Evolutionary conservation across 352 stramenopile species (phyloP), one percentile per base, ranked within the genome.

Genomic region (Nothophytophthora sp.): DNA sequence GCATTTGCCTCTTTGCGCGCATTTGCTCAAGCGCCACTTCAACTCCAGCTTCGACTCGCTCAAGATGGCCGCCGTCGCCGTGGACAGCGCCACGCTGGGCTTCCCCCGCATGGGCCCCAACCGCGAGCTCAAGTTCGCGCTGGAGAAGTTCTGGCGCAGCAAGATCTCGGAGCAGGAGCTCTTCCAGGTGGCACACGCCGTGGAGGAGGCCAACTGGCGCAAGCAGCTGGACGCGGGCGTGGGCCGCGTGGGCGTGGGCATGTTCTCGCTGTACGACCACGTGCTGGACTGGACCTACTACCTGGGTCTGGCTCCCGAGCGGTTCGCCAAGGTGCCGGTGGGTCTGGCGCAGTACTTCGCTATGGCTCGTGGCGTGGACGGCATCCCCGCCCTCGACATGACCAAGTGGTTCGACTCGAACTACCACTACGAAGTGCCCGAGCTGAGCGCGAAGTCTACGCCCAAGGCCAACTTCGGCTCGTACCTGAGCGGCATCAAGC

Each of bases 361-460:
- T 41, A 97, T 97, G 88, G 86, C 88, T 4, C 82, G 89, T 39
- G 90, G 90, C 37, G 73, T 95, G 3, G 87, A 97, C 63, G 88
- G 86, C 52, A 96, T 95, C 63, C 70, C 76, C 8, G 92, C 92
- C 6, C 77, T 98, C 29, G 92, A 96, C 63, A 97, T 97, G 92
- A 97, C 86, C 64, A 96, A 97, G 76, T 97, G 87, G 86, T 97
- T 97, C 64, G 92, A 97, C 70, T 93, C 84, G 33, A 98, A 98
- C 84, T 98, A 97, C 70, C 92, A 98, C 79, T 98, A 97, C 81
- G 90, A 97, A 64, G 89, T 97, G 35, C 89, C 92, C 2, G 92
- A 98, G 78, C 65, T 97, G 18, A 89, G 75, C 60, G 73, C 75
- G 22, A 81, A 80, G 50, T 86, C 76, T 15, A 58, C 74, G 36